Percentiles rank a stretch among this genome's conserved stretches.
These are phyloP conservation scores for Tolypocladium ovalisporum DNA, from an alignment of 2,329 filamentous ascomycete species.

Conservation along the genomic window DNA sequence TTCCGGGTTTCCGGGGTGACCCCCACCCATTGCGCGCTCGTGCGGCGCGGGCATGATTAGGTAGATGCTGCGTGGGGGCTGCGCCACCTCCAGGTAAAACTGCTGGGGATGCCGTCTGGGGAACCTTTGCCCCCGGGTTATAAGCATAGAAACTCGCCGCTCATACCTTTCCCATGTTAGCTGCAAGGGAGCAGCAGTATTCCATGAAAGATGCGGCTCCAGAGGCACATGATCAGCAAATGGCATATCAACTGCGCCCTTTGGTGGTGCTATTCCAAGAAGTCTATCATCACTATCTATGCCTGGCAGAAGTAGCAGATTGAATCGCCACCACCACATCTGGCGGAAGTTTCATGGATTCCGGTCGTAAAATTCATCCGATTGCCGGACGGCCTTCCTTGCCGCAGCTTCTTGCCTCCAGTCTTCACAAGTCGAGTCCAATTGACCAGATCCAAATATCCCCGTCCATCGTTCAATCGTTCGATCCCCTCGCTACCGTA, in stretches of 20 bases:
- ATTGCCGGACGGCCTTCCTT: background rate
- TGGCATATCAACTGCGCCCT: background rate
- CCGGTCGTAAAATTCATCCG: background rate
- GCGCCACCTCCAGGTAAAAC: background rate
- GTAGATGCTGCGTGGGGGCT: slow-evolving; percentile 1
- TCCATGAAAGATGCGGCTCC: background rate
- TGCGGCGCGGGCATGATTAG: background rate
- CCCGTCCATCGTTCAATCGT: background rate
- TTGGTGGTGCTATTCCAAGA: background rate
- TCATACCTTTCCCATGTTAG: background rate
- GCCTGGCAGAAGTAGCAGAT: too few species aligned
- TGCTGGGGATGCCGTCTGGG: background rate
- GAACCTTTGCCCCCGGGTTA: too few species aligned
- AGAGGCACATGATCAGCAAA: background rate
- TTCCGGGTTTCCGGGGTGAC: slow-evolving; percentile 7
- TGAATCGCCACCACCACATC: background rate
- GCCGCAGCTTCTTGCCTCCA: background rate
- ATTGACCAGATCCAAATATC: background rate
- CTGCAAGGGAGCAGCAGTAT: background rate
- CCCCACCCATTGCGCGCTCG: slow-evolving; percentile 3
- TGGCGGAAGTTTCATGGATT: background rate
- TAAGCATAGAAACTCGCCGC: too few species aligned
- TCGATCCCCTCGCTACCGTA: too few species aligned
- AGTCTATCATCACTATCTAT: background rate
- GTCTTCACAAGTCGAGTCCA: background rate